These are phyloP conservation scores for Rhynchospora pubera DNA, from an alignment of 176 grass and related monocot species.

Conservation along the genomic window DNA sequence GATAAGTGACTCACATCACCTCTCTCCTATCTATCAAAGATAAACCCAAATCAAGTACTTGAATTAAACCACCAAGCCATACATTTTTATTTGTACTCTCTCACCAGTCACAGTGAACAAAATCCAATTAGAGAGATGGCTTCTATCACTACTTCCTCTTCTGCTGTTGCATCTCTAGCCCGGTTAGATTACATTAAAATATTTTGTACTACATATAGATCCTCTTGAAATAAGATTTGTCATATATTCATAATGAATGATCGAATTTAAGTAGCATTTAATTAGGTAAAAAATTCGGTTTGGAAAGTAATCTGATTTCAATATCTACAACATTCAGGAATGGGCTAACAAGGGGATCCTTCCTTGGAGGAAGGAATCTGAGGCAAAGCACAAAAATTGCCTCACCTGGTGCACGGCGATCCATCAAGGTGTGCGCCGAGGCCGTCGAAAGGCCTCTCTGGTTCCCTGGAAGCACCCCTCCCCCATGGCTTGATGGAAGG, in stretches of 20 bases:
- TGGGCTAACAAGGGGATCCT: slow-evolving; percentile 43
- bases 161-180: slow-evolving; percentile 64
- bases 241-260: background rate
- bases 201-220: no score
- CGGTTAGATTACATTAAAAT: slow-evolving; percentile 20
- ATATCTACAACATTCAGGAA: slow-evolving; percentile 13
- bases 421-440: slow-evolving; percentile 52
- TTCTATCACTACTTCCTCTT: slow-evolving; percentile 75
- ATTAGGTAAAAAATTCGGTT: no score
- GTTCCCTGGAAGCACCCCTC: slow-evolving; percentile 97
- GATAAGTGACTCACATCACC: slow-evolving; percentile 23
- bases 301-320: background rate
- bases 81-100: slow-evolving; percentile 11
- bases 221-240: no score
- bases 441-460: slow-evolving; percentile 69
- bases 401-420: slow-evolving; percentile 23
- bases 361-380: slow-evolving; percentile 41
- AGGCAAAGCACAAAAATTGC: slow-evolving; percentile 30
- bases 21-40: slow-evolving; percentile 53
- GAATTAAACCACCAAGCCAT: slow-evolving; percentile 50
- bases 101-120: background rate
- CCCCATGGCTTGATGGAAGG: slow-evolving; percentile 95
- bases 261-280: background rate
- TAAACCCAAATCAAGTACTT: slow-evolving; percentile 22
- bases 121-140: slow-evolving; percentile 33